Conservation (phyloP, 2,329 filamentous ascomycete genomes). For the Orbilia javanica region DNA sequence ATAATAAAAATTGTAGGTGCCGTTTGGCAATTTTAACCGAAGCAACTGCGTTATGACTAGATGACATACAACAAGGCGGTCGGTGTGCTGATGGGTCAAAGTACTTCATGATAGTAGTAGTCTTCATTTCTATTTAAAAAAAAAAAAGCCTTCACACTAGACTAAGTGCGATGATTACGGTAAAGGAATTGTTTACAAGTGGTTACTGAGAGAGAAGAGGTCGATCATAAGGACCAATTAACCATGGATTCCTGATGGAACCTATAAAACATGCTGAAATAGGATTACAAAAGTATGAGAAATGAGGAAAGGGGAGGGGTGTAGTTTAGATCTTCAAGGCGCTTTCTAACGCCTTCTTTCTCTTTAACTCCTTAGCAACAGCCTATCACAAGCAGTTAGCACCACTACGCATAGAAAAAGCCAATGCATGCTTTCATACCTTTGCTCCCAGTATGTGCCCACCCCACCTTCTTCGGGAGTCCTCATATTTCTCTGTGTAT, state of each 20-base stretch:
- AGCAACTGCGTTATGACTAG: too few species aligned
- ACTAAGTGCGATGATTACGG: neutral
- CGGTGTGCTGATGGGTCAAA: neutral
- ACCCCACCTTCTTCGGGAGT: constrained; percentile 92
- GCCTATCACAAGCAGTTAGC: constrained; percentile 66
- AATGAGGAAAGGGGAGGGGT: neutral
- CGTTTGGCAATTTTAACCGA: too few species aligned
- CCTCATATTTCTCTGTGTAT: constrained; percentile 95
- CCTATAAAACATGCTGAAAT: neutral
- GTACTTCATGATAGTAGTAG: neutral
- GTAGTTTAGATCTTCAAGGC: constrained; percentile 97
- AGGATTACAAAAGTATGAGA: constrained; percentile 6
- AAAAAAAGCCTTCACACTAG: neutral
- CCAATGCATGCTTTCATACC: constrained; percentile 70
- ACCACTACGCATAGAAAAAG: neutral
- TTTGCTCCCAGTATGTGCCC: constrained; percentile 99
- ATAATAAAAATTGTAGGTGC: too few species aligned
- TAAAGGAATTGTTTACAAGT: neutral
- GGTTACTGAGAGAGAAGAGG: neutral
- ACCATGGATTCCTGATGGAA: neutral
- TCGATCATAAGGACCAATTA: neutral
- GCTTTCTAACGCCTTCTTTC: constrained; percentile 90
- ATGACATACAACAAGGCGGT: neutral
- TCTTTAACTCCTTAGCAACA: constrained; percentile 74
- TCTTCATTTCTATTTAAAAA: neutral